phyloP scores from a whole-genome alignment of 2,329 filamentous ascomycete species.

The Epichloe coenophiala region DNA sequence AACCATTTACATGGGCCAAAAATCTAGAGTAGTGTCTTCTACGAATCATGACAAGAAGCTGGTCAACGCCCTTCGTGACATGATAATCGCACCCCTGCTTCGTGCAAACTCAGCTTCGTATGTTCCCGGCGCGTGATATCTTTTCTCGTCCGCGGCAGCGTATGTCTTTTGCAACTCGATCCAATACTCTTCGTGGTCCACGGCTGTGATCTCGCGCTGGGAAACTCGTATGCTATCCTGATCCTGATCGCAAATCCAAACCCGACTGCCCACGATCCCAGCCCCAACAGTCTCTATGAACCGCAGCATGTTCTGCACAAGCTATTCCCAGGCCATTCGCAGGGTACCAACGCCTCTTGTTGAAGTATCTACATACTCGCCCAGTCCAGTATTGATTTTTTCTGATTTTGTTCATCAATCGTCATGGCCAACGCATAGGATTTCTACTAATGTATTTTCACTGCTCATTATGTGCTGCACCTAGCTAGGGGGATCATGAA shows the following conservation, averaged over 20 bases:
- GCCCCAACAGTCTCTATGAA: constrained; percentile 18
- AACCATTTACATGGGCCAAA: neutral
- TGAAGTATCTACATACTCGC: too few relatives aligned
- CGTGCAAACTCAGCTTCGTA: constrained; percentile 7
- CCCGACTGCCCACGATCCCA: constrained; percentile 9
- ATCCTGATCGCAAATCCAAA: constrained; percentile 21
- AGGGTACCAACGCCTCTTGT: too few relatives aligned
- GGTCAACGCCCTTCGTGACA: neutral
- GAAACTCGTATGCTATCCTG: constrained; percentile 26
- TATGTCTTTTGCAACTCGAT: constrained; percentile 18
- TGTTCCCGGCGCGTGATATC: constrained; percentile 14
- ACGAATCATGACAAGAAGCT: neutral
- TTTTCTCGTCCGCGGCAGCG: constrained; percentile 18
- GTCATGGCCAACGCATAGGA: too few relatives aligned
- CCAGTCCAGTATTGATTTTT: too few relatives aligned
- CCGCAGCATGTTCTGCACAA: constrained; percentile 1
- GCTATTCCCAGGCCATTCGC: too few relatives aligned
- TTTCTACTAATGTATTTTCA: too few relatives aligned
- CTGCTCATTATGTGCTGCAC: too few relatives aligned
- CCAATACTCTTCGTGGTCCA: constrained; percentile 21
- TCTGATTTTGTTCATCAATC: too few relatives aligned
- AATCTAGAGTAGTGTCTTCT: neutral
- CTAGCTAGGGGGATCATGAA: too few relatives aligned
- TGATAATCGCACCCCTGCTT: neutral
- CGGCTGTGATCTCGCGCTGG: constrained; percentile 17